phyloP scores from a whole-genome alignment of 495 filamentous ascomycete species.

The Gamarada debralockiae region DNA sequence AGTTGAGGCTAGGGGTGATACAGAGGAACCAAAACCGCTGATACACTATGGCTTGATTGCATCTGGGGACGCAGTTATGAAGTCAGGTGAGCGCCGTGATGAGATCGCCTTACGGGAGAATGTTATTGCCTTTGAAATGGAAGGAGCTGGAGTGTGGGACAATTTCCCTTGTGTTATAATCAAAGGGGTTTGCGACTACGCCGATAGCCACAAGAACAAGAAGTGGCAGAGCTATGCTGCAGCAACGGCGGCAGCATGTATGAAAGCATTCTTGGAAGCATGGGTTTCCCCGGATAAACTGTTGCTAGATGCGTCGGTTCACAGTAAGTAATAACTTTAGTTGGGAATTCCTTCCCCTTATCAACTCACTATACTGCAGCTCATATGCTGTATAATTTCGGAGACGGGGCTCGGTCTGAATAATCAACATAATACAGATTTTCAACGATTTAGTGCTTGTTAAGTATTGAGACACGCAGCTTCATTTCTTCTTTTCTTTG shows the following conservation, averaged over 20 bases:
- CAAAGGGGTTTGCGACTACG: slow-evolving; percentile 40
- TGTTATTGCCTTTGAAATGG: slow-evolving; percentile 42
- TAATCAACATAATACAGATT: no score
- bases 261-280: slow-evolving; percentile 24
- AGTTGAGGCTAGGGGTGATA: neutral
- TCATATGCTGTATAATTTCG: no score
- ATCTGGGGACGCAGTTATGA: slow-evolving; percentile 15
- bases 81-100: slow-evolving; percentile 14
- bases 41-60: slow-evolving; percentile 5
- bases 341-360: no score
- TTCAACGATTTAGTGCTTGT: no score
- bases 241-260: no score
- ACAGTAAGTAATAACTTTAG: no score
- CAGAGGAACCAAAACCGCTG: neutral
- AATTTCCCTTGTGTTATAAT: slow-evolving; percentile 30
- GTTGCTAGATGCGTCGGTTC: no score
- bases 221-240: no score
- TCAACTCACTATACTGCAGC: no score
- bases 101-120: neutral
- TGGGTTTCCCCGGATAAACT: neutral
- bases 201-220: slow-evolving; percentile 44
- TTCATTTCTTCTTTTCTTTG: no score
- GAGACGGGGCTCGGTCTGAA: no score
- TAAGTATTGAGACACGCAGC: no score
- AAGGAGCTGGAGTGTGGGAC: slow-evolving; percentile 39